Base-by-base conservation (phyloP, 2,329 filamentous ascomycete genomes). In the Claviceps maximensis region DNA sequence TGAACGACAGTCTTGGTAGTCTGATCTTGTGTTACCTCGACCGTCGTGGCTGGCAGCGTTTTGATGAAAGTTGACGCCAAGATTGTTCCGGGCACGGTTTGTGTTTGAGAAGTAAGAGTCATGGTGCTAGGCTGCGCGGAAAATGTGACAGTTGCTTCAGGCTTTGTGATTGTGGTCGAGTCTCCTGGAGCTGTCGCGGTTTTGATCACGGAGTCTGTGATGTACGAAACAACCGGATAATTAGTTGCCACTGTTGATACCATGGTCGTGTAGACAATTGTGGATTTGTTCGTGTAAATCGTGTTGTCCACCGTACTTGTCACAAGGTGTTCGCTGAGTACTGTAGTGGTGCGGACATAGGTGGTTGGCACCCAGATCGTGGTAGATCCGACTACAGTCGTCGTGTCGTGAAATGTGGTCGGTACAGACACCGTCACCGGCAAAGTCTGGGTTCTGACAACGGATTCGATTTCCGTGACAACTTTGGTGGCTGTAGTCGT, bases 1-100 rank as follows among this genome's bases (percentile, higher is more conserved):
- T n/a, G n/a, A n/a, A n/a, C n/a, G n/a, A n/a, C n/a, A n/a, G n/a
- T 69, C 17, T 65, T 52, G 0, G 67, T 69, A 8, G 62, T 57
- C 13, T 58, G 61, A 1, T 47, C 38, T 31, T 50, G 8, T 23
- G 59, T 58, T 4, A 55, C 42, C 9, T 56, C 60, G 27, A 59
- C 44, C 4, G 57, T 58, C n/a, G 53, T 40, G 3, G 47, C 49
- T 19, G 54, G 51, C 21, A 57, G 51, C 25, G 50, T 50, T 36
- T 23, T 41, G 3, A 52, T 57, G 38, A 53, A 6, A 19, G 56
- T 58, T 9, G 51, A 49, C 19, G 56, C 31, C 7, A 56, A 38
- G 3, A 55, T 59, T 13, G 55, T 50, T n/a, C 48, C 55, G 15
- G 53, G 49, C 17, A 51, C 49, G 51, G 53, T 58, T 51, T 54